Conservation (phyloP, 2,329 filamentous ascomycete species). For the Cyphellophora europaea region DNA sequence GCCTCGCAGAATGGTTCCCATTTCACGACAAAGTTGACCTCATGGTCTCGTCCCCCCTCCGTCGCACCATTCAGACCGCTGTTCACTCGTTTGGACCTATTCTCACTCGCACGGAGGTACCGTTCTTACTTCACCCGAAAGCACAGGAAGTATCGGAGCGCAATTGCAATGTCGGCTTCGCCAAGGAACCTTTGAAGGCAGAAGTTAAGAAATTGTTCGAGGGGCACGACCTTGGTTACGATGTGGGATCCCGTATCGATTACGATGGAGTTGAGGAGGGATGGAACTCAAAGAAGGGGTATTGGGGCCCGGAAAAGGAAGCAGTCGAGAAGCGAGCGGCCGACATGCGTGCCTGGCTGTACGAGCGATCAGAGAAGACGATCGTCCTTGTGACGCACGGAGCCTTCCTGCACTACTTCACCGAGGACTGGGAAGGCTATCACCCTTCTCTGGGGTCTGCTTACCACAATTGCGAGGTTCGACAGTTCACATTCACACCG, state of each 20-base stretch:
- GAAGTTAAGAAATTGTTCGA: constrained; percentile 67
- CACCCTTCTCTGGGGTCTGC: constrained; percentile 37
- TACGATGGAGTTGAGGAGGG: constrained; percentile 52
- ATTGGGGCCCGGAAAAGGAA: not conserved
- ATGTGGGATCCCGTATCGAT: no score
- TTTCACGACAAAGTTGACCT: constrained; percentile 57
- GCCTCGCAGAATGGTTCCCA: constrained; percentile 38
- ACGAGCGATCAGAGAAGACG: constrained; percentile 3
- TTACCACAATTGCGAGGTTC: constrained; percentile 64
- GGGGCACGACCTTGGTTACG: constrained; percentile 58
- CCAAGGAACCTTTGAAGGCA: constrained; percentile 66
- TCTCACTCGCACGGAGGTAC: constrained; percentile 11
- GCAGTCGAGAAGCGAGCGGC: not conserved
- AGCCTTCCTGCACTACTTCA: constrained; percentile 73
- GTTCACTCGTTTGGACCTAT: constrained; percentile 58
- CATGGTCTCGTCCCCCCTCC: constrained; percentile 66
- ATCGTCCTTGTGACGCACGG: constrained; percentile 73
- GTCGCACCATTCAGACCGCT: constrained; percentile 71
- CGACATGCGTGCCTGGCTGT: not conserved
- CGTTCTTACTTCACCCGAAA: not conserved
- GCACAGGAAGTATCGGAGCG: constrained; percentile 20
- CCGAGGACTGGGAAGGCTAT: constrained; percentile 63
- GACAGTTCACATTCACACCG: constrained; percentile 52
- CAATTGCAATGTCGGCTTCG: constrained; percentile 39
- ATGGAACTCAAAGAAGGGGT: constrained; percentile 61